phyloP scores from a whole-genome alignment of 345 rosid species.

The Atalantia buxifolia region DNA sequence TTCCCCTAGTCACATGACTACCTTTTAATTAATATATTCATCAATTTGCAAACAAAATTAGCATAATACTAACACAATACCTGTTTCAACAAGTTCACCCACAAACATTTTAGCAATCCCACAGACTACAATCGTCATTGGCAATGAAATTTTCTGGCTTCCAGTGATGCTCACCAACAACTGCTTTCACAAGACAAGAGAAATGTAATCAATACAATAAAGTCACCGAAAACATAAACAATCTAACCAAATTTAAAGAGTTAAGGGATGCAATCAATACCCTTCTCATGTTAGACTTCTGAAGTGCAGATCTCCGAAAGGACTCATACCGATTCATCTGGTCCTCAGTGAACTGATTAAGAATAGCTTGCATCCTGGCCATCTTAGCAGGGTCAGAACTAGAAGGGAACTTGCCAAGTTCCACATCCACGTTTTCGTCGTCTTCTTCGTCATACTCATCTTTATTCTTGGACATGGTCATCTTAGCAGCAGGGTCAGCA shows the following conservation, averaged over 20 bases:
- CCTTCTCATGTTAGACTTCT: conserved; percentile 88
- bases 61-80: conserved; percentile 18
- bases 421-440: conserved; percentile 91
- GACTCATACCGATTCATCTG: conserved; percentile 95
- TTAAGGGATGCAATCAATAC: conserved; percentile 25
- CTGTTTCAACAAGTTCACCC: conserved; percentile 98
- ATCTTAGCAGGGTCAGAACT: conserved; percentile 71
- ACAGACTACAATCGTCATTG: conserved; percentile 80
- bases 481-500: background rate
- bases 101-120: conserved; percentile 99
- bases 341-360: conserved; percentile 74
- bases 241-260: background rate
- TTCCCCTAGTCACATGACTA: background rate
- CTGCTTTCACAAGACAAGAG: conserved; percentile 39
- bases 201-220: background rate
- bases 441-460: conserved; percentile 80
- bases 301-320: conserved; percentile 92
- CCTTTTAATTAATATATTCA: background rate
- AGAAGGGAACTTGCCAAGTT: conserved; percentile 67
- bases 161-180: conserved; percentile 73
- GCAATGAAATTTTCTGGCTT: conserved; percentile 73
- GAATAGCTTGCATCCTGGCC: conserved; percentile 89
- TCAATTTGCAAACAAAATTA: background rate
- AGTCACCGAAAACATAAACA: background rate
- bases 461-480: conserved; percentile 39